Evolutionary conservation across 305 asterid genomes (phyloP).

Genomic region (Solanum hybrid): DNA sequence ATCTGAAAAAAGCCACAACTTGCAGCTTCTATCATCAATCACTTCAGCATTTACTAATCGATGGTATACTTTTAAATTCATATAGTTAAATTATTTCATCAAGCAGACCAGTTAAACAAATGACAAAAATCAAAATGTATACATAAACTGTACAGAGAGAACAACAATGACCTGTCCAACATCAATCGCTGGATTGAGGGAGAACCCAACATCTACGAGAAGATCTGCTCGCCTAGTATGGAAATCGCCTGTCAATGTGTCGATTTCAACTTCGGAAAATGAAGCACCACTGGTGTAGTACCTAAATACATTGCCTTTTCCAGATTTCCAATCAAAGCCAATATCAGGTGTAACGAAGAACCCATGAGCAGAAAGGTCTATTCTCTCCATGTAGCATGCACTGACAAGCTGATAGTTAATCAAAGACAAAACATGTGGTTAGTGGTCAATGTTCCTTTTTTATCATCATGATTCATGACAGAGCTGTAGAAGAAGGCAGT

Average conservation of each 20-base stretch:
- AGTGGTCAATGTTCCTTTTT: background rate
- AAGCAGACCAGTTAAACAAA: background rate
- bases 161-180: slow-evolving; percentile 67
- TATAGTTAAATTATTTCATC: background rate
- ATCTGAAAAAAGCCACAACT: background rate
- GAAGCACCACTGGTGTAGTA: slow-evolving; percentile 92
- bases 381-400: slow-evolving; percentile 82
- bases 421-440: background rate
- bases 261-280: slow-evolving; percentile 87
- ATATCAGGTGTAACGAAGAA: slow-evolving; percentile 70
- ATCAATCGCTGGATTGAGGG: slow-evolving; percentile 92
- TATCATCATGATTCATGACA: background rate
- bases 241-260: slow-evolving; percentile 88
- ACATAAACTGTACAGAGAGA: background rate
- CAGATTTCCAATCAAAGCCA: slow-evolving; percentile 72
- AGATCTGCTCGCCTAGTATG: slow-evolving; percentile 78
- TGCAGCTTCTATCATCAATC: background rate
- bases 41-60: background rate
- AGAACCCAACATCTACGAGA: slow-evolving; percentile 74
- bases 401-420: slow-evolving; percentile 45
- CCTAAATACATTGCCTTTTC: slow-evolving; percentile 63
- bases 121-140: background rate
- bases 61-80: background rate
- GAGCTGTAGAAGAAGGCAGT: background rate
- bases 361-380: slow-evolving; percentile 95